Percentiles rank a stretch among this genome's conserved stretches.
Conservation (phyloP, 257 asterid genomes). For the Nicotiana noctiflora region DNA sequence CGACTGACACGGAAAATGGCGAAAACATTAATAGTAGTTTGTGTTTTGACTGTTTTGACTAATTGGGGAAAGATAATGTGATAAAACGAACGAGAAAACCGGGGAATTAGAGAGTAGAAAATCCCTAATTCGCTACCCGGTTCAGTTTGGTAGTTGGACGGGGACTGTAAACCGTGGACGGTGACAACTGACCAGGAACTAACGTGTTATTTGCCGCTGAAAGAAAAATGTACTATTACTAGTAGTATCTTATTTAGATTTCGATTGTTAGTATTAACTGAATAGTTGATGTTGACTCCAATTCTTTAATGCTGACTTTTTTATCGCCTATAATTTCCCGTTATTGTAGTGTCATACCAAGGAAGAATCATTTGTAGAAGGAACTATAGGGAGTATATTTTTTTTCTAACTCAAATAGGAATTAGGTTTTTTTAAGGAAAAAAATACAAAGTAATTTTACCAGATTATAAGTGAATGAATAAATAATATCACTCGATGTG, state of each 20-base stretch:
- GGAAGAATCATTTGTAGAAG: no score
- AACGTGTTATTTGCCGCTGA: background rate
- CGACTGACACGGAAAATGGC: background rate
- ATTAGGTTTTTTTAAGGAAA: no score
- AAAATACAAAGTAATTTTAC: no score
- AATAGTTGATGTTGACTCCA: background rate
- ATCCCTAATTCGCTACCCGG: background rate
- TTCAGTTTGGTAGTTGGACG: background rate
- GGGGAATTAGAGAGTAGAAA: background rate
- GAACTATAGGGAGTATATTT: no score
- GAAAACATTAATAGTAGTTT: background rate
- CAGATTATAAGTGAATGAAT: no score
- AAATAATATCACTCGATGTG: no score
- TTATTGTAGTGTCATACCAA: background rate
- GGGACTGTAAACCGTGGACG: background rate
- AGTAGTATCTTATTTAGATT: background rate
- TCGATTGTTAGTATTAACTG: background rate
- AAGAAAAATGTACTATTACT: background rate
- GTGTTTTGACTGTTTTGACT: background rate
- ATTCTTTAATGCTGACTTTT: background rate
- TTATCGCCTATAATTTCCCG: background rate
- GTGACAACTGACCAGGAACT: background rate
- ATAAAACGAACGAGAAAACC: background rate
- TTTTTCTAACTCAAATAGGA: no score
- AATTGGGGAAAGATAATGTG: background rate